Evolutionary conservation across 495 filamentous ascomycete species (phyloP), one percentile per base, ranked within the genome.

Genomic region (Lasiosphaeriaceae sp.): DNA sequence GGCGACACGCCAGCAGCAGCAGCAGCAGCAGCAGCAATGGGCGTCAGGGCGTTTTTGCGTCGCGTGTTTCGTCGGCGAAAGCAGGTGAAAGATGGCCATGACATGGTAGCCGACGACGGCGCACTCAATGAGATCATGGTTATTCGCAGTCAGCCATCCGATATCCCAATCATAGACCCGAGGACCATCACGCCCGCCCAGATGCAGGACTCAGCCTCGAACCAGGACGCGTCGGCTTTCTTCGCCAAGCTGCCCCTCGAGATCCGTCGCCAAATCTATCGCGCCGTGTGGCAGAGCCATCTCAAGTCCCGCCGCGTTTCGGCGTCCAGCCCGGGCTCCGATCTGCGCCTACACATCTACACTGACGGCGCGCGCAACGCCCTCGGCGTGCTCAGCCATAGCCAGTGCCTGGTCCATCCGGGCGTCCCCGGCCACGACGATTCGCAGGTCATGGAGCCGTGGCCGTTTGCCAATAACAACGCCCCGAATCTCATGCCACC

Each of bases 321-420:
- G n/a, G 6, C 56, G 3, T 44, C 47, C 7, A 46, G 23, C 7
- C 34, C 35, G 11, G 54, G 45, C 45, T 41, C 57, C 20, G 55
- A 57, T 39, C 49, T 64, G 12, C 58, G 64, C 4, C 31, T 67
- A 16, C 67, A 67, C 54, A 60, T 69, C 52, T 62, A 65, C 60
- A 53, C 47, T 5, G 54, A 55, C 55, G 46, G 46, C 29, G 17
- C 41, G 17, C 31, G 26, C 39, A 16, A 19, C 48, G n/a, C 1
- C 5, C 29, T 3, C 35, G 22, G 17, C 20, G 29, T 9, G 9
- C 47, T 61, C 5, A 23, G 52, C 16, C 65, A 61, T 49, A 53
- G 55, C 7, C 44, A n/a, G 20, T 66, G 63, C 22, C n/a, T 16
- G 16, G 21, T 60, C 14, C 39, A 58, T 35, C 35, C 41, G 11